Evolutionary conservation across 2,329 filamentous ascomycete species (phyloP).

Genomic region (Aspergillus fructus): DNA sequence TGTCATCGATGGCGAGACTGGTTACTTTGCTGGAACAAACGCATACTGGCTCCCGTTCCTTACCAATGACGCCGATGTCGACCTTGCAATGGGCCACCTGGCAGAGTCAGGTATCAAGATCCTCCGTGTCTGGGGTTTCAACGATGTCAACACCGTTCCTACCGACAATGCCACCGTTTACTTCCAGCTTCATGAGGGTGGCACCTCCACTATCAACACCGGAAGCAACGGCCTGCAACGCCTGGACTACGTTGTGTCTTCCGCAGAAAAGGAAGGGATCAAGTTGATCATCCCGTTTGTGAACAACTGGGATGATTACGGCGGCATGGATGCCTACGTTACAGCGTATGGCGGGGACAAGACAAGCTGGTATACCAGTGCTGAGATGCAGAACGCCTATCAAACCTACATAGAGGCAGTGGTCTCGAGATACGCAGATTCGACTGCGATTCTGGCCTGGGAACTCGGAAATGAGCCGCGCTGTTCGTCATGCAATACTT

Average conservation of each 20-base stretch:
- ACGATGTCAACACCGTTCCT: constrained; percentile 45
- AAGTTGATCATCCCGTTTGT: constrained; percentile 60
- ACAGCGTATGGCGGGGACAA: constrained; percentile 53
- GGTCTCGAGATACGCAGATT: constrained; percentile 59
- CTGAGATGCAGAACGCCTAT: constrained; percentile 57
- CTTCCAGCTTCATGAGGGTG: constrained; percentile 41
- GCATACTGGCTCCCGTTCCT: constrained; percentile 54
- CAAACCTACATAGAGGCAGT: constrained; percentile 61
- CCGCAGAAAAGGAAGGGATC: constrained; percentile 59
- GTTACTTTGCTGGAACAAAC: constrained; percentile 51
- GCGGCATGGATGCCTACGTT: constrained; percentile 61
- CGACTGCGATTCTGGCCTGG: constrained; percentile 64
- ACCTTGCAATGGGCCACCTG: constrained; percentile 36
- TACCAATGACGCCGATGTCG: constrained; percentile 50
- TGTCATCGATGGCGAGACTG: constrained; percentile 38
- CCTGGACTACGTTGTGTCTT: constrained; percentile 63
- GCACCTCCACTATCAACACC: constrained; percentile 58
- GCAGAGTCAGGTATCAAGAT: constrained; percentile 47
- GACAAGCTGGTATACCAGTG: constrained; percentile 58
- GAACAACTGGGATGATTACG: constrained; percentile 70
- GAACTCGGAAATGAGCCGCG: constrained; percentile 67
- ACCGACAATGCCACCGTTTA: constrained; percentile 44
- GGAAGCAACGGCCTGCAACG: constrained; percentile 63
- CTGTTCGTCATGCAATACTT: constrained; percentile 59
- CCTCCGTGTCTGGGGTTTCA: constrained; percentile 56